Conservation (phyloP, 2,329 filamentous ascomycete genomes). For the Leptoxyphium fumago region DNA sequence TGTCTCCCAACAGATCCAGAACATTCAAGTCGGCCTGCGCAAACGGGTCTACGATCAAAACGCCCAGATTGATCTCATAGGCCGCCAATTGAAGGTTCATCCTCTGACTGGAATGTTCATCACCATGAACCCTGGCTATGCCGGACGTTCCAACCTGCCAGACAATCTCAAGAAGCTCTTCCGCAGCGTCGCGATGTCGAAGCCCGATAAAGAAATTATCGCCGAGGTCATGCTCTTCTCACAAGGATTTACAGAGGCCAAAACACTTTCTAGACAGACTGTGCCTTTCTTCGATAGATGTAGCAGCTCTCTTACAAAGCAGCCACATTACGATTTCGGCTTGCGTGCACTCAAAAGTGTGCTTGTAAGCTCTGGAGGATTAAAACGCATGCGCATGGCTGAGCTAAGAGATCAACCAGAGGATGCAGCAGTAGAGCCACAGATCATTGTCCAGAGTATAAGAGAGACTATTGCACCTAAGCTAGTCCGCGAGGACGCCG, state of each 20-base stretch:
- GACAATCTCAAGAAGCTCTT: slow-evolving; percentile 99
- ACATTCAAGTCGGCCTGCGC: slow-evolving; percentile 91
- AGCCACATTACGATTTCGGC: slow-evolving; percentile 98
- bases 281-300: slow-evolving; percentile 98
- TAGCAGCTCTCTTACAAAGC: slow-evolving; percentile 66
- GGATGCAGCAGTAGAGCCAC: slow-evolving; percentile 68
- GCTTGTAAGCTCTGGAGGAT: slow-evolving; percentile 86
- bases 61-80: slow-evolving; percentile 84
- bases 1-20: slow-evolving; percentile 97
- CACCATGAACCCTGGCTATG: slow-evolving; percentile 99
- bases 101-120: slow-evolving; percentile 97
- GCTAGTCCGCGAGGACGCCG: slow-evolving; percentile 80
- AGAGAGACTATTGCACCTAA: slow-evolving; percentile 98
- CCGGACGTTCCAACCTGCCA: slow-evolving; percentile 89
- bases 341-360: slow-evolving; percentile 97
- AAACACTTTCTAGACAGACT: slow-evolving; percentile 81
- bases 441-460: slow-evolving; percentile 97
- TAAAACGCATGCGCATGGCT: slow-evolving; percentile 72
- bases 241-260: slow-evolving; percentile 95
- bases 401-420: slow-evolving; percentile 37
- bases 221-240: slow-evolving; percentile 99
- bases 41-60: slow-evolving; percentile 69
- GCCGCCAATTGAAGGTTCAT: slow-evolving; percentile 79
- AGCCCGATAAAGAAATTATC: slow-evolving; percentile 98
- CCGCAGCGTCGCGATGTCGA: slow-evolving; percentile 98